phyloP scores from a whole-genome alignment of 306 rosid genomes.

The Sphenostylis stenocarpa region DNA sequence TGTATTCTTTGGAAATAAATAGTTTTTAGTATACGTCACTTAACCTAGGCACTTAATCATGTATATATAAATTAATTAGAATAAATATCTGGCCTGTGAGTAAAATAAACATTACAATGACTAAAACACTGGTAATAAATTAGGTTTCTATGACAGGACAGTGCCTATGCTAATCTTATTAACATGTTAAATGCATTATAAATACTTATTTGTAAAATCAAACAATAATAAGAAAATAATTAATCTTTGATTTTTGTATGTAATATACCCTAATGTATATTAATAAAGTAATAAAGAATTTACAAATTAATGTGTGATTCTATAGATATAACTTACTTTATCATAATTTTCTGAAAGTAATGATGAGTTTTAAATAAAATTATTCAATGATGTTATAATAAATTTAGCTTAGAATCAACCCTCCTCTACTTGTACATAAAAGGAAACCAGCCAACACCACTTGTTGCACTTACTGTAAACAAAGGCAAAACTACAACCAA shows the following conservation, averaged over 20 bases:
- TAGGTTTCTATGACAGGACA: background rate
- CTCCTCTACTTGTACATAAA: background rate
- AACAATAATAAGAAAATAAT: too few relatives aligned
- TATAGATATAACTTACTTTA: background rate
- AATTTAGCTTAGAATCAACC: background rate
- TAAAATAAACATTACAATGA: background rate
- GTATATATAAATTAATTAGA: too few relatives aligned
- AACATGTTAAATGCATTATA: too few relatives aligned
- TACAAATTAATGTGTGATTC: background rate
- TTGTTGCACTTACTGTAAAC: background rate
- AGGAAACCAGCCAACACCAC: background rate
- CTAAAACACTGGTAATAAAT: background rate
- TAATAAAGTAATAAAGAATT: background rate
- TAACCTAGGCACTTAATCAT: too few relatives aligned
- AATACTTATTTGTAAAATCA: too few relatives aligned
- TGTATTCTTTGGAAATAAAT: too few relatives aligned
- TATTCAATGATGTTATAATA: background rate
- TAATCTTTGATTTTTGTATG: background rate
- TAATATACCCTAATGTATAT: background rate
- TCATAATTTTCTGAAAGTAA: background rate
- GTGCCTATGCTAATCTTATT: background rate
- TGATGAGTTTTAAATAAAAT: background rate
- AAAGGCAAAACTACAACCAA: background rate
- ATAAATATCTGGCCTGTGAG: too few relatives aligned
- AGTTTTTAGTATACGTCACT: too few relatives aligned